phyloP scores from a whole-genome alignment of 768 basidiomycete genomes.

The Lactifluus hygrophoroides region DNA sequence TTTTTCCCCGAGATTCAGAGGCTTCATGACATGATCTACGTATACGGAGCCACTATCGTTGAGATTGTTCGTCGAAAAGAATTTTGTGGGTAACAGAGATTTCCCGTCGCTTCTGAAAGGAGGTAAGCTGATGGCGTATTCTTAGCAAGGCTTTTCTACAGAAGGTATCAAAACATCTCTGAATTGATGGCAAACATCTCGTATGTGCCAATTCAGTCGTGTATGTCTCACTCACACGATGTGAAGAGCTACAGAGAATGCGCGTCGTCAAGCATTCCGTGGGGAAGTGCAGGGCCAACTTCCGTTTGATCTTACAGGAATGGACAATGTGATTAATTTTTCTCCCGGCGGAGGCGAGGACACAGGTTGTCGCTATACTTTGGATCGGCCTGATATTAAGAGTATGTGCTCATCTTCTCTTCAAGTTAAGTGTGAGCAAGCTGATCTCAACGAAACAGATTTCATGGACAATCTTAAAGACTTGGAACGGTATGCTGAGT shows the following conservation, averaged over 20 bases:
- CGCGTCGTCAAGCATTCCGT: constrained; percentile 75
- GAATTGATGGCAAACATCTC: constrained; percentile 82
- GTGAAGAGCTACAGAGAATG: constrained; percentile 60
- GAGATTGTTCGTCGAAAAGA: constrained; percentile 88
- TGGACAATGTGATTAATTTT: constrained; percentile 78
- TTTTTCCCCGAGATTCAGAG: constrained; percentile 87
- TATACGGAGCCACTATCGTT: constrained; percentile 82
- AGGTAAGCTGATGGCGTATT: neutral
- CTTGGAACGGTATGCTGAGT: constrained; percentile 46
- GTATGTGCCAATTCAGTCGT: constrained; percentile 30
- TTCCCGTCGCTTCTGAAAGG: neutral
- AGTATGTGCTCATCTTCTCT: constrained; percentile 35
- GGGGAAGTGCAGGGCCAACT: constrained; percentile 75
- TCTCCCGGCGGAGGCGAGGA: constrained; percentile 57
- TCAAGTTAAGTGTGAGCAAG: neutral
- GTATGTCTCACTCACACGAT: neutral
- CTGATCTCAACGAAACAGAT: constrained; percentile 30
- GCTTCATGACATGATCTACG: constrained; percentile 82
- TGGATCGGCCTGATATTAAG: constrained; percentile 63
- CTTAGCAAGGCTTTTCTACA: constrained; percentile 69
- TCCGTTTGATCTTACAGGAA: constrained; percentile 73
- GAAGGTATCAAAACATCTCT: constrained; percentile 67
- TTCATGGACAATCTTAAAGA: constrained; percentile 55
- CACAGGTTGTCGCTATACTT: constrained; percentile 39
- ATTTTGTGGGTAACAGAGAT: constrained; percentile 49